These are phyloP conservation scores for Metarhizium album DNA, from an alignment of 2,329 filamentous ascomycete genomes.

Conservation along the genomic window DNA sequence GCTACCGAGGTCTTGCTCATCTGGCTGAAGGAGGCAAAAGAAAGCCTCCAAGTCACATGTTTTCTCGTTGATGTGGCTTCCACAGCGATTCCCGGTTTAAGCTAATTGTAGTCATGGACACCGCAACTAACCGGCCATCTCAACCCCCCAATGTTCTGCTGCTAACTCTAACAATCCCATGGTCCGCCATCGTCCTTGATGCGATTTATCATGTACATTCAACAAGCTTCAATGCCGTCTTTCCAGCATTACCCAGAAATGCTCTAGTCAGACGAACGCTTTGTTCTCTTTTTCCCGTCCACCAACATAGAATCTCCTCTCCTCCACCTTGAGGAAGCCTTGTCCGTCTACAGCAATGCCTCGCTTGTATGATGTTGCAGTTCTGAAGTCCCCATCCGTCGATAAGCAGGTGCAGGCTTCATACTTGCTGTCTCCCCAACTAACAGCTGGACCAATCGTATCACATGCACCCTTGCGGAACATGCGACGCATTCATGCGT, in stretches of 20 bases:
- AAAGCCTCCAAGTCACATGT: not conserved
- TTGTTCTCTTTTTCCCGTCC: not conserved
- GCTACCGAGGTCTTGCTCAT: not conserved
- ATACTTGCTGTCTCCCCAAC: not conserved
- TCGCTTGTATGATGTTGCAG: not conserved
- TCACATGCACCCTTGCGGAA: constrained; percentile 1
- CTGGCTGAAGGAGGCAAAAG: not conserved
- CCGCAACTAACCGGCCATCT: no score
- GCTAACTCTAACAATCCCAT: not conserved
- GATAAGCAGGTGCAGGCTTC: not conserved
- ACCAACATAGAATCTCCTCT: not conserved
- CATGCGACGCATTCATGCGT: constrained; percentile 5
- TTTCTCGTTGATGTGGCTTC: not conserved
- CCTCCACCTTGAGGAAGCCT: not conserved
- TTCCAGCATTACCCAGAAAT: not conserved
- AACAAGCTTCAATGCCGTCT: not conserved
- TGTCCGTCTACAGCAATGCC: not conserved
- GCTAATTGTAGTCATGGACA: not conserved
- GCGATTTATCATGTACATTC: not conserved
- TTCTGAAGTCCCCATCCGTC: not conserved
- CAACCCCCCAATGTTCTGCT: no score
- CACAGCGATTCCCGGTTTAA: not conserved
- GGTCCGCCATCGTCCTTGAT: not conserved
- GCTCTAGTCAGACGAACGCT: not conserved
- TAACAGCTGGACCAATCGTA: constrained; percentile 1